phyloP scores from a whole-genome alignment of 1,139 yeast genomes.

The Petasospora rhodanensis region DNA sequence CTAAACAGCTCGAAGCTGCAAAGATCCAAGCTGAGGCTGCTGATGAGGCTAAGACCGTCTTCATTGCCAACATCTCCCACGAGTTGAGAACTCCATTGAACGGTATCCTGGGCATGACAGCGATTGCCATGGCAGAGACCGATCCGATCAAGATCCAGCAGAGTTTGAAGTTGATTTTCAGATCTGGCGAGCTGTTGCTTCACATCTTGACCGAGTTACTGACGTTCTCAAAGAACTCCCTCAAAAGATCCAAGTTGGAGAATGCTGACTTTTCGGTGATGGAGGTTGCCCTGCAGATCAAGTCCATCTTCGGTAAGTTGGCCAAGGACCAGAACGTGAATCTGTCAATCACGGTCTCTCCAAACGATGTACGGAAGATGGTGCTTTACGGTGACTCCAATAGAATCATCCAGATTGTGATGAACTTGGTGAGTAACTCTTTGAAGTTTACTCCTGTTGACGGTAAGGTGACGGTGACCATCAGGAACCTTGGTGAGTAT shows the following conservation, averaged over 20 bases:
- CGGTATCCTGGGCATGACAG: slow-evolving; percentile 95
- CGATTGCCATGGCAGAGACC: slow-evolving; percentile 83
- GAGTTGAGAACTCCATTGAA: slow-evolving; percentile 93
- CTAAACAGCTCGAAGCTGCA: slow-evolving; percentile 84
- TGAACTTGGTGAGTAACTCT: slow-evolving; percentile 84
- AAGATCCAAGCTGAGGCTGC: slow-evolving; percentile 90
- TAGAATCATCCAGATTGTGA: slow-evolving; percentile 79
- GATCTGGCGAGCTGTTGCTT: slow-evolving; percentile 81
- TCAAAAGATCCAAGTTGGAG: slow-evolving; percentile 79
- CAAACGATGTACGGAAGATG: slow-evolving; percentile 57
- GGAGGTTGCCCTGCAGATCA: slow-evolving; percentile 73
- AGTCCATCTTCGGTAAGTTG: slow-evolving; percentile 81
- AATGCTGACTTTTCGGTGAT: slow-evolving; percentile 69
- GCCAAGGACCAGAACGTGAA: slow-evolving; percentile 75
- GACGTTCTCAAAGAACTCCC: slow-evolving; percentile 86
- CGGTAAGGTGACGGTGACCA: slow-evolving; percentile 69
- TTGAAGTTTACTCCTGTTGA: slow-evolving; percentile 85
- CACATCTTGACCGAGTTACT: slow-evolving; percentile 85
- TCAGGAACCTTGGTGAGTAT: slow-evolving; percentile 67
- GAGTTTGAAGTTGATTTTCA: slow-evolving; percentile 68
- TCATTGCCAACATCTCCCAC: slow-evolving; percentile 93
- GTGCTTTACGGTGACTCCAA: slow-evolving; percentile 80
- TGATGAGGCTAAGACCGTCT: slow-evolving; percentile 89
- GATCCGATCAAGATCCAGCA: slow-evolving; percentile 64
- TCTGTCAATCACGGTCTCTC: slow-evolving; percentile 51